Base-by-base conservation (phyloP, 2,329 filamentous ascomycete species). In the Drechslerella coelobrocha region DNA sequence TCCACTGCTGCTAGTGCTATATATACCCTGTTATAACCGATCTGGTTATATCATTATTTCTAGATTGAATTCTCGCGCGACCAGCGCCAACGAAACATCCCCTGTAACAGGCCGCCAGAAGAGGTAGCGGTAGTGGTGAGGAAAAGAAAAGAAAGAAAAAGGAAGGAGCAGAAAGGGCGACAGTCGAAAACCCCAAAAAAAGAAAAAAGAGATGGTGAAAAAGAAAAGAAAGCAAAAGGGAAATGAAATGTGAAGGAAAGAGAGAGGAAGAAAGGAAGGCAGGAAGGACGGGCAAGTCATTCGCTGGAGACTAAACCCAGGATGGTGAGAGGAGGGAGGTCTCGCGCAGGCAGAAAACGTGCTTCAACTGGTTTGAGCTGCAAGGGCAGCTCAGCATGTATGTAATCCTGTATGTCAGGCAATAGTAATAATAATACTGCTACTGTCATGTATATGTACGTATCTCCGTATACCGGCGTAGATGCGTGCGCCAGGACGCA, bases 21-120 rank as follows among this genome's bases (percentile, higher is more conserved):
- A 51, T 51, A 51, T 27, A 51, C 27, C 19, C 19, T 23, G 41
- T 39, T 23, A 45, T 23, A 23, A 19, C 21, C 19, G 19, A 21
- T 23, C n/a, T 23, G 41, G 19, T 10, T 45, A 19, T 19, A 45
- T 45, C 41, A 10, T 45, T 45, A 45, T 45, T 45, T 45, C 41
- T 23, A 45, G 41, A 45, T 45, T 45, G 9, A 31, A 12, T 17
- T 17, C 37, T 61, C 56, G 61, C 52, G 65, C 63, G 48, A 54
- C 41, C 57, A 69, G 65, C 65, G 65, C 65, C 65, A 69, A 69
- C 65, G 65, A 69, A 69, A 69, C 65, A 37, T 41, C 51, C 65
- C 65, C 41, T 69, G 65, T 69, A 54, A 54, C 57, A 69, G 57
- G 56, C 56, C 10, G 50, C 61, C 47, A 45, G 41, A 51, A 65